Percentiles rank a stretch among this genome's conserved stretches.
These are phyloP conservation scores for Naegleria fowleri DNA, from an alignment of 208 protist species.

Conservation along the genomic window DNA sequence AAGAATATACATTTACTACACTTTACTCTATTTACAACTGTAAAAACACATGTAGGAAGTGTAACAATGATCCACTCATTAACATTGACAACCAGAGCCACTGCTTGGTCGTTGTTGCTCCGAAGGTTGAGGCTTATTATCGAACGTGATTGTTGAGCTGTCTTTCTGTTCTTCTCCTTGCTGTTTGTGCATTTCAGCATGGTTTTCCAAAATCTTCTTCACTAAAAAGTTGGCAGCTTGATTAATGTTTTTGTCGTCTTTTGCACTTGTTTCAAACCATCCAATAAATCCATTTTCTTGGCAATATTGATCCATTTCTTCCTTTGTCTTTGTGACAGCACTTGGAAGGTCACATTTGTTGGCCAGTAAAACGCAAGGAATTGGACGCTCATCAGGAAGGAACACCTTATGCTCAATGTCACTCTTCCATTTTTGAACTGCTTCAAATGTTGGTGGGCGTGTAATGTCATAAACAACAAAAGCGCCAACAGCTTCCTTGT, in stretches of 20 bases:
- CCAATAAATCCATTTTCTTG: slow-evolving; percentile 46
- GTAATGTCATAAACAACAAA: slow-evolving; percentile 58
- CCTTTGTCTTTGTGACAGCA: slow-evolving; percentile 22
- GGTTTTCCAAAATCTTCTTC: slow-evolving; percentile 44
- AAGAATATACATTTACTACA: background rate
- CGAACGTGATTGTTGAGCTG: background rate
- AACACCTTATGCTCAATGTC: slow-evolving; percentile 56
- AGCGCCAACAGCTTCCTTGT: slow-evolving; percentile 55
- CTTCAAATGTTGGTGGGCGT: slow-evolving; percentile 47
- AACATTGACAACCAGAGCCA: background rate
- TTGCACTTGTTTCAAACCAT: slow-evolving; percentile 55
- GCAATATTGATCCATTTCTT: slow-evolving; percentile 51
- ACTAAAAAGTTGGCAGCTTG: slow-evolving; percentile 45
- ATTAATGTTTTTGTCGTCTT: slow-evolving; percentile 52
- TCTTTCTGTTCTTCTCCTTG: background rate
- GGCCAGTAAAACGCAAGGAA: slow-evolving; percentile 36
- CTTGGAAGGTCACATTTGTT: slow-evolving; percentile 43
- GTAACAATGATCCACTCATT: background rate
- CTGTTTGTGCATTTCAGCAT: background rate
- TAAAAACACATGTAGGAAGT: too few species aligned
- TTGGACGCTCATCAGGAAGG: slow-evolving; percentile 22
- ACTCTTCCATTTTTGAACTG: slow-evolving; percentile 54
- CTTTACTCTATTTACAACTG: too few species aligned
- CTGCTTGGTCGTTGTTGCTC: background rate
- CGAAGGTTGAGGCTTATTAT: background rate